A percentile compares a stretch with the other conserved stretches of the same genome.
These are phyloP conservation scores for Sungouiella thailandica DNA, from an alignment of 805 yeast species.

Conservation along the genomic window DNA sequence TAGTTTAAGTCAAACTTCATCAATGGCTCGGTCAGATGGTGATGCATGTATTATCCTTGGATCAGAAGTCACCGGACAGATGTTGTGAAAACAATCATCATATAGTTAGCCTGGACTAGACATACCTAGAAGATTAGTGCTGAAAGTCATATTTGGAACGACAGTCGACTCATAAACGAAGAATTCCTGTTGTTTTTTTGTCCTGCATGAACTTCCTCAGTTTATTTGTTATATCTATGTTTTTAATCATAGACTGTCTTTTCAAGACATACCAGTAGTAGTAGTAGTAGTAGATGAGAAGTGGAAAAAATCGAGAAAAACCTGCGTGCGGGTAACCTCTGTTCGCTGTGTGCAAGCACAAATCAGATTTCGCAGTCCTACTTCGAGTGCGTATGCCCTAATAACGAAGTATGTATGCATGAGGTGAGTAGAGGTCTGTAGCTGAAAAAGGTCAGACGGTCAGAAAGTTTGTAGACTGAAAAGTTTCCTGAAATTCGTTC, in stretches of 20 bases:
- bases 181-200: slow-evolving; percentile 5
- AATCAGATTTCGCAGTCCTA: no score
- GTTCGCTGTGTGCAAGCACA: no score
- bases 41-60: slow-evolving; percentile 91
- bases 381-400: no score
- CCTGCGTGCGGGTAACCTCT: slow-evolving; percentile 1
- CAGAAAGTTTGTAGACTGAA: no score
- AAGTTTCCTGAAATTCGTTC: no score
- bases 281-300: slow-evolving; percentile 1
- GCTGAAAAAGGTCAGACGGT: no score
- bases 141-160: no score
- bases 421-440: no score
- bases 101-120: slow-evolving; percentile 2
- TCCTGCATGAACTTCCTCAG: slow-evolving; percentile 9
- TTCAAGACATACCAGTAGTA: slow-evolving; percentile 2
- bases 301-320: neutral
- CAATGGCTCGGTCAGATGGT: slow-evolving; percentile 97
- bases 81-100: slow-evolving; percentile 20
- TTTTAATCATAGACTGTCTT: slow-evolving; percentile 2
- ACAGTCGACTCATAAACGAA: no score
- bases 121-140: slow-evolving; percentile 7
- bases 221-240: slow-evolving; percentile 3
- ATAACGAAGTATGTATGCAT: no score
- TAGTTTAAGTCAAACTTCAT: slow-evolving; percentile 1
- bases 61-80: slow-evolving; percentile 58